Base-by-base conservation (phyloP, 2,329 filamentous ascomycete species). In the Colletotrichum sp. region DNA sequence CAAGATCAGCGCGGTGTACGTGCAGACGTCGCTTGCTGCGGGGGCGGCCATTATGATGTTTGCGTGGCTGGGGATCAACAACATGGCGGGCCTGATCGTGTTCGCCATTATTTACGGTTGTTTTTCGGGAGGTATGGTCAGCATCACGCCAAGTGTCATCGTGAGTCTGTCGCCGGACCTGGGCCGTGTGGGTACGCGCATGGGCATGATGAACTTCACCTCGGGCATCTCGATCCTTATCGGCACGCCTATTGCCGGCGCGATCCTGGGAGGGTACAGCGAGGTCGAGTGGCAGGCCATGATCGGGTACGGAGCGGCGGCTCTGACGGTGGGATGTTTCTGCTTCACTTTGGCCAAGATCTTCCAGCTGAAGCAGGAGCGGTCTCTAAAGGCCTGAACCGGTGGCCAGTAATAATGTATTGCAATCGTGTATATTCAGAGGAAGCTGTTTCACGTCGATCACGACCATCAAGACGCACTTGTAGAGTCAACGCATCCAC, bases 211-310 rank as follows among this genome's bases (percentile, higher is more conserved):
- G 21, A 77, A 78, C 34, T 76, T 77, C 47, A 69, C 75, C 15
- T 70, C 71, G 34, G 76, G 78, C 83, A 80, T 90, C 84, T 8
- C 88, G 85, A 57, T 89, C 86, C 77, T 90, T 84, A 75, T 89
- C 29, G 77, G 80, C 18, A 90, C 51, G 81, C 84, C 55, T 83
- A 88, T 72, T 86, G 86, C 77, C 86, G 80, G 89, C 5, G 74
- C 74, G 27, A 77, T 79, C 16, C 18, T 76, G 5, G 73, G 73
- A 16, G 73, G 59, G 5, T 69, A 74, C 36, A 65, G 64, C 18
- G 70, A 69, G 16, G 18, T 34, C 2, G 64, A 72, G 59, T 74
- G 72, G 72, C 72, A 66, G 65, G 65, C 72, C 36, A 74, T 69
- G 63, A 74, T 74, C 21, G 72, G 69, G 18, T 74, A 74, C 51